Evolutionary conservation across 2,329 filamentous ascomycete genomes (phyloP).

Genomic region (Thielaviopsis ethacetica): DNA sequence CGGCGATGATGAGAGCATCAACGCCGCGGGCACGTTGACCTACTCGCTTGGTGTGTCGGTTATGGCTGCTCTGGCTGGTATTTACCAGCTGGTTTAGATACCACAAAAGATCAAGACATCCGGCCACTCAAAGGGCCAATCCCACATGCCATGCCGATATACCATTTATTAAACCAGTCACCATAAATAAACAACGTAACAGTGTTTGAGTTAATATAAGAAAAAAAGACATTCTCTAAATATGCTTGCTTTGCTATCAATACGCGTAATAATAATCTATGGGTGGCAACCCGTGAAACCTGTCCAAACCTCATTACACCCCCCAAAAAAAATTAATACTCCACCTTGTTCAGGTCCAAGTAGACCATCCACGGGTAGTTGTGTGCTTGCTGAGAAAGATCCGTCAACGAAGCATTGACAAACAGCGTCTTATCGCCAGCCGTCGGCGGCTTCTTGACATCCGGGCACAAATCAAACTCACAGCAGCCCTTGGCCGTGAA

Average conservation of each 20-base stretch:
- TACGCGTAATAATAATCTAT: not conserved
- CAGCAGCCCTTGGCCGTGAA: slow-evolving; percentile 21
- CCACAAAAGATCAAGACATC: not conserved
- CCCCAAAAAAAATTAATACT: not conserved
- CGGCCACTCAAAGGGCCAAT: not conserved
- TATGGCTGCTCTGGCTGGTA: not conserved
- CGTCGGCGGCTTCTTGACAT: slow-evolving; percentile 16
- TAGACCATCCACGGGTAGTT: slow-evolving; percentile 39
- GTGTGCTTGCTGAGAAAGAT: slow-evolving; percentile 22
- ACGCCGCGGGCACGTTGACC: not conserved
- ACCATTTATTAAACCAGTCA: not conserved
- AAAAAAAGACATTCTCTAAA: not conserved
- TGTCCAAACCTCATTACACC: not conserved
- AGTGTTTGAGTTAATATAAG: not conserved
- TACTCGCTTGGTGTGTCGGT: not conserved
- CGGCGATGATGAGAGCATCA: not conserved
- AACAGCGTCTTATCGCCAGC: slow-evolving; percentile 32
- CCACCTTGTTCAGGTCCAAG: slow-evolving; percentile 23
- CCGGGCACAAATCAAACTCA: slow-evolving; percentile 15
- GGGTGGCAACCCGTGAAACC: slow-evolving; percentile 14
- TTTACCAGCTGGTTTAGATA: not conserved
- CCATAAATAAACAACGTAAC: not conserved
- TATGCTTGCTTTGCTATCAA: not conserved
- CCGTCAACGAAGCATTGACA: slow-evolving; percentile 38
- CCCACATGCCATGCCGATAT: not conserved